Evolutionary conservation across 495 filamentous ascomycete genomes (phyloP).

Genomic region (Diplogelasinospora grovesii): DNA sequence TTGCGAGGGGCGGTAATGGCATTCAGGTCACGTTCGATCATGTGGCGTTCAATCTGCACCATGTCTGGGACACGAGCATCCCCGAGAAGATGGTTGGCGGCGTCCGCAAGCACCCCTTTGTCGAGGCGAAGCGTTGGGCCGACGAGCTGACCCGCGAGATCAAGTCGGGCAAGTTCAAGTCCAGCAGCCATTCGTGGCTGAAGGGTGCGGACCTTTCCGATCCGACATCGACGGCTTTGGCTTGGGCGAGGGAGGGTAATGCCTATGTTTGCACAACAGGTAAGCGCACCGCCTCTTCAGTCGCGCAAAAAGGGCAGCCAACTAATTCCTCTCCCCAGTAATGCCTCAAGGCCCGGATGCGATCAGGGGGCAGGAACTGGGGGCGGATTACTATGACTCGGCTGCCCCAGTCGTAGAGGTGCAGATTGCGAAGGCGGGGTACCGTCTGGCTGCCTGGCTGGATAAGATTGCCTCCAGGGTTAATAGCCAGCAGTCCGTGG

Average conservation of each 20-base stretch:
- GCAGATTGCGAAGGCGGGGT: slow-evolving; percentile 71
- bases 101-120: slow-evolving; percentile 29
- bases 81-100: slow-evolving; percentile 52
- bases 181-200: slow-evolving; percentile 38
- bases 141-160: slow-evolving; percentile 45
- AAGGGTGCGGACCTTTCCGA: slow-evolving; percentile 42
- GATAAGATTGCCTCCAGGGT: slow-evolving; percentile 44
- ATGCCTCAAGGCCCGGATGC: slow-evolving; percentile 47
- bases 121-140: slow-evolving; percentile 46
- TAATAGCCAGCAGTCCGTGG: slow-evolving; percentile 3
- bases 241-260: slow-evolving; percentile 59
- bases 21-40: slow-evolving; percentile 51
- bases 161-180: slow-evolving; percentile 41
- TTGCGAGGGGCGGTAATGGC: slow-evolving; percentile 53
- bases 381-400: slow-evolving; percentile 55
- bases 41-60: slow-evolving; percentile 46
- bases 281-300: slow-evolving; percentile 20
- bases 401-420: slow-evolving; percentile 59
- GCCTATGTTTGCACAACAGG: slow-evolving; percentile 48
- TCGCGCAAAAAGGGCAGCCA: too few species aligned
- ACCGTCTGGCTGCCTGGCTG: slow-evolving; percentile 57
- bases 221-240: slow-evolving; percentile 44
- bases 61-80: slow-evolving; percentile 58
- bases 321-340: slow-evolving; percentile 39
- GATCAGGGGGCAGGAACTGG: slow-evolving; percentile 52